These are phyloP conservation scores for Phoma sp. DNA, from an alignment of 2,329 filamentous ascomycete genomes.

Conservation along the genomic window DNA sequence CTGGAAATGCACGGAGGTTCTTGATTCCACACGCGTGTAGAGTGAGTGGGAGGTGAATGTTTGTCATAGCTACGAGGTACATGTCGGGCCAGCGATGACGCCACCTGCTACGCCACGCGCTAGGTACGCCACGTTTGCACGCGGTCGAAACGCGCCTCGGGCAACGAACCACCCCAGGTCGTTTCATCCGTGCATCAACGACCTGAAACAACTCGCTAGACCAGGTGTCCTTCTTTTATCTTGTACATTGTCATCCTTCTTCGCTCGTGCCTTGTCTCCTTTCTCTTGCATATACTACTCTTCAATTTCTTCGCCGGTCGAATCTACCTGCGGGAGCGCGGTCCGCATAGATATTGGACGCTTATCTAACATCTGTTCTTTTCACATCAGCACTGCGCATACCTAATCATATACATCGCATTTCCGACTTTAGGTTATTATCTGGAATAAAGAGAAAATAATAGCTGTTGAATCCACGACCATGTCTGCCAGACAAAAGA, in stretches of 20 bases:
- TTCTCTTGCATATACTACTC: slow-evolving; percentile 1
- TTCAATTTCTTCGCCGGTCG: slow-evolving; percentile 27
- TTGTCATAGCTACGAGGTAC: background rate
- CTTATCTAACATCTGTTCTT: slow-evolving; percentile 29
- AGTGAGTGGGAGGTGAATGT: background rate
- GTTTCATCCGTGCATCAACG: slow-evolving; percentile 46
- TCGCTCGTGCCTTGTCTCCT: slow-evolving; percentile 12
- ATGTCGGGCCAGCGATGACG: slow-evolving; percentile 26
- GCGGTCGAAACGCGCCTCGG: slow-evolving; percentile 26
- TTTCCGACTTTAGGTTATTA: background rate
- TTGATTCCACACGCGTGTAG: background rate
- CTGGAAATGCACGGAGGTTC: background rate
- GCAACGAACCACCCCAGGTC: slow-evolving; percentile 33
- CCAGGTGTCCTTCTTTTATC: slow-evolving; percentile 17
- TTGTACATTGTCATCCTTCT: slow-evolving; percentile 4
- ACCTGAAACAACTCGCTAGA: slow-evolving; percentile 31
- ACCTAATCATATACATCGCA: background rate
- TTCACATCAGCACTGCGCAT: slow-evolving; percentile 5
- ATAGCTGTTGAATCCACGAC: slow-evolving; percentile 2
- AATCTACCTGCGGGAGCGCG: slow-evolving; percentile 29
- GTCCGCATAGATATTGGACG: slow-evolving; percentile 28
- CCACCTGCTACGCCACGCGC: slow-evolving; percentile 28
- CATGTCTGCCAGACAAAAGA: slow-evolving; percentile 45
- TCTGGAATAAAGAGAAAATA: slow-evolving; percentile 4
- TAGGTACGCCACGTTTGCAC: slow-evolving; percentile 19